Evolutionary conservation across 768 basidiomycete species (phyloP), one percentile per base, ranked within the genome.

Genomic region (Leccinum subgranulosum): DNA sequence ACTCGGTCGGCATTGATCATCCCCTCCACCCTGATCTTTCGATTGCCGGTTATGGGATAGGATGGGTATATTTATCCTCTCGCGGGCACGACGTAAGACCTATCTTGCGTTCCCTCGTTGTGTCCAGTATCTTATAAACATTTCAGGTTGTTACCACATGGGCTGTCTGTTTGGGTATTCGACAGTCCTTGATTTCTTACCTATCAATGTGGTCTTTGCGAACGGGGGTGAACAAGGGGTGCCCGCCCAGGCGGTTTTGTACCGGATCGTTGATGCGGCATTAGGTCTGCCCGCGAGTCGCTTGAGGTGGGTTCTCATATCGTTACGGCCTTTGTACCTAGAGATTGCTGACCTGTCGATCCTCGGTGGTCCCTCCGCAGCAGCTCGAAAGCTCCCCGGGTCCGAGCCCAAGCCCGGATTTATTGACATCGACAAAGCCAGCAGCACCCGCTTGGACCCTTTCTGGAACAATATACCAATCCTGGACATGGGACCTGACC

Each of bases 31-130:
- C 63, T 1, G 62, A 63, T 14, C 17, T 59, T 0, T 76, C 78
- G 1, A 60, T 76, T 34, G 12, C 39, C 2, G 75, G 69, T 5
- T 81, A 80, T 59, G 77, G 75, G 4, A 61, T 77, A 63, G 80
- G 80, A 3, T 81, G 79, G 78, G 25, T 15, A 36, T 68, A 75
- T 7, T 50, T 15, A 7, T 73, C 79, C 1, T 77, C 76, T 53
- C 67, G 64, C 2, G 79, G 75, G 0, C 76, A 79, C 53, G 74
- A 79, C 29, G 78, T 79, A 57, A 21, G 41, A 11, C 41, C 10
- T 43, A 43, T 43, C 6, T 19, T 19, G 19, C 10, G 15, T 5
- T 21, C n/a, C 4, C 9, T 43, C 41, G 3, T 19, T n/a, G 41
- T 17, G n/a, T 43, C 41, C 3, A 3, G 41, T 11, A 11, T 43